phyloP scores from a whole-genome alignment of 108 stramenopile species.

The Pseudonitzschia delicatissima region DNA sequence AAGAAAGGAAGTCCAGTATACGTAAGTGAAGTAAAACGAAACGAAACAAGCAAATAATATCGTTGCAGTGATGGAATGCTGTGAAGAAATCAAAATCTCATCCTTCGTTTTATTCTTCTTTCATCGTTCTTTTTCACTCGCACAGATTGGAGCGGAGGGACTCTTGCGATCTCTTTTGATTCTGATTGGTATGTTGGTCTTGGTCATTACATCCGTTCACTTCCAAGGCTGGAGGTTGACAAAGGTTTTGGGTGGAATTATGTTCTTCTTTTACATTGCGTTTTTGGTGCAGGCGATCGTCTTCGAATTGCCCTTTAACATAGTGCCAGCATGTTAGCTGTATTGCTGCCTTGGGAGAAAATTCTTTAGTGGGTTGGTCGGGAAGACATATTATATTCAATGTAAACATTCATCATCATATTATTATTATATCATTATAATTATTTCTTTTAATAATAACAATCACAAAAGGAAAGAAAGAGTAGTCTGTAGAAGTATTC shows the following conservation, averaged over 20 bases:
- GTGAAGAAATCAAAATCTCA: background rate
- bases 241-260: conserved; percentile 56
- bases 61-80: background rate
- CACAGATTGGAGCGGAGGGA: conserved; percentile 42
- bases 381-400: background rate
- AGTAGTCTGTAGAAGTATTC: too few species aligned
- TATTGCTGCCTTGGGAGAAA: background rate
- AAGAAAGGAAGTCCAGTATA: conserved; percentile 3
- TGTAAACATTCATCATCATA: too few species aligned
- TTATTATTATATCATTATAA: too few species aligned
- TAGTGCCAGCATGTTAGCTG: background rate
- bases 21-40: conserved; percentile 24
- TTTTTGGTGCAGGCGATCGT: conserved; percentile 67
- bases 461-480: too few species aligned
- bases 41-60: background rate
- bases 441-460: too few species aligned
- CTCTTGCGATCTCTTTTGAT: conserved; percentile 60
- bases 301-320: conserved; percentile 37
- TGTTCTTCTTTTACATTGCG: conserved; percentile 73
- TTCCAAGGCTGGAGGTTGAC: conserved; percentile 84
- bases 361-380: too few species aligned
- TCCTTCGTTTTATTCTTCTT: conserved; percentile 4
- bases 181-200: conserved; percentile 68
- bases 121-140: too few species aligned
- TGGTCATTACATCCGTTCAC: conserved; percentile 67